These are phyloP conservation scores for Saxophila tyrrhenica DNA, from an alignment of 495 filamentous ascomycete species.

Conservation along the genomic window DNA sequence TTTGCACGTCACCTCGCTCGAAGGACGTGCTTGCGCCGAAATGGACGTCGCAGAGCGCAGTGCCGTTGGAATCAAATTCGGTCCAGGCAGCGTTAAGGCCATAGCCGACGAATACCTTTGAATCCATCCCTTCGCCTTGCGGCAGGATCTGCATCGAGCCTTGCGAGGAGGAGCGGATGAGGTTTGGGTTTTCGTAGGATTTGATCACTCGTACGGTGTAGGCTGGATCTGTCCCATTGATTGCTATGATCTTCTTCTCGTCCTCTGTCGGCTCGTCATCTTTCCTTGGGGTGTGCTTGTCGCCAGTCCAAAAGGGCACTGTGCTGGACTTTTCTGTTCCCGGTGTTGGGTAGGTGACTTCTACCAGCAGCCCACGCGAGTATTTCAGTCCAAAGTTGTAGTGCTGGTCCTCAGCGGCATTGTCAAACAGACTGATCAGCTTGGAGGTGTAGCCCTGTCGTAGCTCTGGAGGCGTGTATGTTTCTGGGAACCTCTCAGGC, in stretches of 20 bases:
- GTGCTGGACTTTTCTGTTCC: neutral
- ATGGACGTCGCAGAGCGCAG: constrained; percentile 23
- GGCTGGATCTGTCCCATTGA: constrained; percentile 15
- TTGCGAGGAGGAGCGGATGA: constrained; percentile 20
- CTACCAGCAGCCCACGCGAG: constrained; percentile 11
- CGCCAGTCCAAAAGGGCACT: neutral
- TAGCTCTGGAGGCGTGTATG: neutral
- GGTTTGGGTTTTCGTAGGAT: constrained; percentile 16
- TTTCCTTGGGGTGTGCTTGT: neutral
- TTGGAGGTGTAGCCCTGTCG: neutral
- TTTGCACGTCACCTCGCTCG: constrained; percentile 17
- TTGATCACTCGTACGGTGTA: constrained; percentile 15
- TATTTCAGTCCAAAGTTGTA: neutral
- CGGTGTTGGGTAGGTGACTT: constrained; percentile 3
- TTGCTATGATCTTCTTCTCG: constrained; percentile 11
- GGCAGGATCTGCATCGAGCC: constrained; percentile 24
- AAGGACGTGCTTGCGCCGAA: constrained; percentile 17
- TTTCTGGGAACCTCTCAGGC: constrained; percentile 2
- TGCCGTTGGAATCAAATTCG: constrained; percentile 20
- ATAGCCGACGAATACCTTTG: constrained; percentile 23
- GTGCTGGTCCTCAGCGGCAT: constrained; percentile 14
- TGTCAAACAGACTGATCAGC: constrained; percentile 25
- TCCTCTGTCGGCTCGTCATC: constrained; percentile 4
- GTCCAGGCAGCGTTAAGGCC: constrained; percentile 19
- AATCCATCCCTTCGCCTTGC: constrained; percentile 9